Conservation (phyloP, 345 rosid species). For the Rhodomyrtus tomentosa region DNA sequence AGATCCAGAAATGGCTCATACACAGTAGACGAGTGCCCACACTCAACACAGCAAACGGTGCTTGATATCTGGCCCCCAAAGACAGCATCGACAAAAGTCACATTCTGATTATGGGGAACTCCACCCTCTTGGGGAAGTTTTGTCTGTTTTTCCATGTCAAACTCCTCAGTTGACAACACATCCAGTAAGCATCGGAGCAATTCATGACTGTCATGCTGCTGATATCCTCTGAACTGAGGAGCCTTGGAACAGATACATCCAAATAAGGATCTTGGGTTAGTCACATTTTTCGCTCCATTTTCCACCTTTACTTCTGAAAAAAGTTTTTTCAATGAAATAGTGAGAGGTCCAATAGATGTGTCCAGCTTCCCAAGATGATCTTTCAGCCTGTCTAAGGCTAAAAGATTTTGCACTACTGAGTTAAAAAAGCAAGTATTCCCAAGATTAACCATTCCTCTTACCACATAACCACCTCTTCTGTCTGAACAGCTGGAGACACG, state of each 20-base stretch:
- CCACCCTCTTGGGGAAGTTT: conserved; percentile 20
- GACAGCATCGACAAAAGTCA: conserved; percentile 58
- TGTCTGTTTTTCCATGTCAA: conserved; percentile 31
- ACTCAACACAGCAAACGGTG: conserved; percentile 74
- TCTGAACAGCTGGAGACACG: conserved; percentile 19
- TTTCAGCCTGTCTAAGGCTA: conserved; percentile 49
- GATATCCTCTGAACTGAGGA: conserved; percentile 87
- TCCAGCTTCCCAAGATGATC: conserved; percentile 45
- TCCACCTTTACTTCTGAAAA: conserved; percentile 57
- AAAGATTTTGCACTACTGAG: conserved; percentile 87
- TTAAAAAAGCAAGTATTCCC: conserved; percentile 98
- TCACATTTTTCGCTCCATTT: conserved; percentile 39
- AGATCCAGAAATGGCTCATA: conserved; percentile 93
- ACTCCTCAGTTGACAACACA: conserved; percentile 71
- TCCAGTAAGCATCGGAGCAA: conserved; percentile 82
- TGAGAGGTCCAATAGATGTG: conserved; percentile 42
- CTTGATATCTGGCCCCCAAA: conserved; percentile 90
- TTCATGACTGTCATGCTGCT: conserved; percentile 98
- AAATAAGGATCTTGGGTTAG: conserved; percentile 67
- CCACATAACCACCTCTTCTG: conserved; percentile 39
- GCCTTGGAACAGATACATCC: conserved; percentile 62
- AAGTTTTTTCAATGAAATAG: conserved; percentile 61
- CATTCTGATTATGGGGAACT: conserved; percentile 19
- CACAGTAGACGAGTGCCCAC: conserved; percentile 80
- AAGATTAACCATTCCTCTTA: conserved; percentile 81